phyloP scores from a whole-genome alignment of 2,329 filamentous ascomycete genomes.

The Pestalotiopsis sp. region DNA sequence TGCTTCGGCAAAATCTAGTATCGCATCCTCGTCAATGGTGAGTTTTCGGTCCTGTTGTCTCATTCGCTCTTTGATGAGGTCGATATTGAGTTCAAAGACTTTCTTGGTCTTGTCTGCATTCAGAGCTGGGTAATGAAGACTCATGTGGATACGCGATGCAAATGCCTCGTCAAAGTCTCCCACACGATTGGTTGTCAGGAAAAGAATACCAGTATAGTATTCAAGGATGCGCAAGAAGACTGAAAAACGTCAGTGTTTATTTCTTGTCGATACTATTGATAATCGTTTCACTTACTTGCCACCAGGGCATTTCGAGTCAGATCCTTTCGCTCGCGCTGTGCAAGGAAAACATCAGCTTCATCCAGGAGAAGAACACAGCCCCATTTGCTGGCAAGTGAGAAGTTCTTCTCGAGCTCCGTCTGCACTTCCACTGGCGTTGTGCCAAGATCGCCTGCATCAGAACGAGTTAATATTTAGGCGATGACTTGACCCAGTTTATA shows the following conservation, averaged over 20 bases:
- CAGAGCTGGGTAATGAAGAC: constrained; percentile 48
- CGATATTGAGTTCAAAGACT: constrained; percentile 40
- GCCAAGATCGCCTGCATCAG: constrained; percentile 39
- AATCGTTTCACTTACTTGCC: constrained; percentile 24
- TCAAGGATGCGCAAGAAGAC: constrained; percentile 54
- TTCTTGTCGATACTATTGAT: no score
- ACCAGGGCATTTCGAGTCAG: constrained; percentile 51
- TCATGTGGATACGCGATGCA: constrained; percentile 52
- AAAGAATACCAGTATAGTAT: constrained; percentile 53
- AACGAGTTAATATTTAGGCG: no score
- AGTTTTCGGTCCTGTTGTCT: constrained; percentile 38
- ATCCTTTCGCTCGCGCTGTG: constrained; percentile 48
- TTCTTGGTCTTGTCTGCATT: constrained; percentile 40
- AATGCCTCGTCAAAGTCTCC: constrained; percentile 51
- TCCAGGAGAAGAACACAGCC: constrained; percentile 58
- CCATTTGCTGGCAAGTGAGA: constrained; percentile 52
- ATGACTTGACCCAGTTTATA: no score
- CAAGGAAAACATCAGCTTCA: constrained; percentile 64
- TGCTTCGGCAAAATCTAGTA: constrained; percentile 42
- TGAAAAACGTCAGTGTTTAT: no score
- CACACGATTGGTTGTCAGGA: constrained; percentile 55
- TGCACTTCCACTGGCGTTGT: constrained; percentile 42
- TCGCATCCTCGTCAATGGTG: constrained; percentile 25
- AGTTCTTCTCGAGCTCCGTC: constrained; percentile 48
- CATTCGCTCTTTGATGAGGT: constrained; percentile 46